These are phyloP conservation scores for Fusarium dimerum DNA, from an alignment of 2,329 filamentous ascomycete genomes.

Conservation along the genomic window DNA sequence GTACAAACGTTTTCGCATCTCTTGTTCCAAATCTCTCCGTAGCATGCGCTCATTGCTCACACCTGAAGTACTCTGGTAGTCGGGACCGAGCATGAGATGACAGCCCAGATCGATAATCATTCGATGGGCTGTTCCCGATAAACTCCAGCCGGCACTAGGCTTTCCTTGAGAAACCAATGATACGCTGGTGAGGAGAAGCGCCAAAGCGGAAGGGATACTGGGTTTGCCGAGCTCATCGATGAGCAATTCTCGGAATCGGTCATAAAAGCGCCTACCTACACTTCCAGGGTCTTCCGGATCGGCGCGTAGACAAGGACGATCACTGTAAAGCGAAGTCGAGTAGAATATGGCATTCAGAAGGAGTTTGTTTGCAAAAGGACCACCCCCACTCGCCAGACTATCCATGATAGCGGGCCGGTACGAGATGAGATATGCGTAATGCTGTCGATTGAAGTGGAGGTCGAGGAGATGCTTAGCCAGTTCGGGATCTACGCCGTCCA, in stretches of 20 bases:
- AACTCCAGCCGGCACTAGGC: conserved; percentile 37
- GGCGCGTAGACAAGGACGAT: conserved; percentile 35
- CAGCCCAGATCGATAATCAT: conserved; percentile 42
- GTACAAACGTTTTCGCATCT: conserved; percentile 37
- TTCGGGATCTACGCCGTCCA: conserved; percentile 36
- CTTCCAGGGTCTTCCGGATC: conserved; percentile 36
- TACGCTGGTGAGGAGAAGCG: conserved; percentile 35
- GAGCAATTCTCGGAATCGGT: conserved; percentile 38
- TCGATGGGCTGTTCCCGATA: conserved; percentile 39
- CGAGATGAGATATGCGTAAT: conserved; percentile 39
- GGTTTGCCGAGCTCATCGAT: conserved; percentile 34
- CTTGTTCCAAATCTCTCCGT: conserved; percentile 31
- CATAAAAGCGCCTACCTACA: conserved; percentile 39
- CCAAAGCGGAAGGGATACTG: conserved; percentile 40
- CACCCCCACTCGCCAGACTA: conserved; percentile 35
- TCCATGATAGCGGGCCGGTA: conserved; percentile 43
- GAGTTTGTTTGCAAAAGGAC: conserved; percentile 39
- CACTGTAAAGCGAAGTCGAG: conserved; percentile 40
- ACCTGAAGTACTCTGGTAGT: conserved; percentile 27
- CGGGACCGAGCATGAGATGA: conserved; percentile 34
- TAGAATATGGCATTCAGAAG: conserved; percentile 44
- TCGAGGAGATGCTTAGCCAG: conserved; percentile 39
- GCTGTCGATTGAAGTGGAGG: conserved; percentile 40
- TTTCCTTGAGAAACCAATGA: conserved; percentile 35
- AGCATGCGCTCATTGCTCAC: conserved; percentile 29